phyloP scores from a whole-genome alignment of 176 grass and related monocot genomes.

The Ensete glaucum region DNA sequence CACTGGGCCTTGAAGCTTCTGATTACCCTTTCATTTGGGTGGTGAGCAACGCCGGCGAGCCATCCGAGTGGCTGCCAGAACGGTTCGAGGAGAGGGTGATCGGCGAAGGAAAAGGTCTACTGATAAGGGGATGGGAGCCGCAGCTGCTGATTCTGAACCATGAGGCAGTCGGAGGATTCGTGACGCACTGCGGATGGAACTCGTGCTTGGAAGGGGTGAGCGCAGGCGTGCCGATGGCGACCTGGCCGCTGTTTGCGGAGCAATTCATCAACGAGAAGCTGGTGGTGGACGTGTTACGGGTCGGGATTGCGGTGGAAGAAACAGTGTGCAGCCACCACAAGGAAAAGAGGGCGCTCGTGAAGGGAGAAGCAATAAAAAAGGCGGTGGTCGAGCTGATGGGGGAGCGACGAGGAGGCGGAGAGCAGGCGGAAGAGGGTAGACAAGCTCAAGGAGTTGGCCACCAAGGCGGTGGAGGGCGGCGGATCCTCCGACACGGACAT shows the following conservation, averaged over 20 bases:
- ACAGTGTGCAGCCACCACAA: background rate
- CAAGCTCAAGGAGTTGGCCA: constrained; percentile 4
- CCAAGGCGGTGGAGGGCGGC: background rate
- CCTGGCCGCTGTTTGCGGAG: constrained; percentile 20
- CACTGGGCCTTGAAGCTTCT: background rate
- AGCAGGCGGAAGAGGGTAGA: constrained; percentile 3
- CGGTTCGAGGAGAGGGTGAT: background rate
- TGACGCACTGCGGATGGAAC: constrained; percentile 43
- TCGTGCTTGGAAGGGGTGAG: constrained; percentile 14
- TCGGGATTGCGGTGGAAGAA: constrained; percentile 7
- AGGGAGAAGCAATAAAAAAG: background rate
- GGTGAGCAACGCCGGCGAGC: background rate
- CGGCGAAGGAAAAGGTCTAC: background rate
- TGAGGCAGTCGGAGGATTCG: constrained; percentile 11
- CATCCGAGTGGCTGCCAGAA: background rate
- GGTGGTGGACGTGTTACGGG: constrained; percentile 12
- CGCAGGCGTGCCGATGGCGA: constrained; percentile 28
- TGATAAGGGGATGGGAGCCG: constrained; percentile 27
- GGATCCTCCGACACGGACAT: constrained; percentile 4
- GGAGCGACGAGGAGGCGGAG: background rate
- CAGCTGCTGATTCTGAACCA: constrained; percentile 29
- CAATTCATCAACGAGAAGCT: constrained; percentile 37
- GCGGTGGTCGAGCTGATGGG: background rate
- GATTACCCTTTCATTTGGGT: constrained; percentile 15
- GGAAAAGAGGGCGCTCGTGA: background rate